These are phyloP conservation scores for Psilocybe subaeruginosa DNA, from an alignment of 768 basidiomycete genomes.

Conservation along the genomic window DNA sequence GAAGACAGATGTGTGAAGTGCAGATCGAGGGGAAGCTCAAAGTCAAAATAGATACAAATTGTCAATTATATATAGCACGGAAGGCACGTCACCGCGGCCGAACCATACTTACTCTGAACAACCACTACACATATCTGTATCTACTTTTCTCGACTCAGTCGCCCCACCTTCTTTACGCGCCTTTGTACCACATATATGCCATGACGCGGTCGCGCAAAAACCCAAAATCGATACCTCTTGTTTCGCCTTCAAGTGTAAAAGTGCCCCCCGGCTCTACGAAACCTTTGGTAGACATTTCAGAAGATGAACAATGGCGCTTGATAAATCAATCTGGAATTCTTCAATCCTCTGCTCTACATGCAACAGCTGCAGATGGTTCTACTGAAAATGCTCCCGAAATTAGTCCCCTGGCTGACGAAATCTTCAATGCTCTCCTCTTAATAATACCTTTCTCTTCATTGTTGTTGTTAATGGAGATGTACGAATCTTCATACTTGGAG, in stretches of 20 bases:
- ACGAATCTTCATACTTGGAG: conserved; percentile 29
- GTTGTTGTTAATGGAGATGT: conserved; percentile 87
- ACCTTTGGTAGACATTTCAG: conserved; percentile 54
- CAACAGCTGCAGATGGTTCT: conserved; percentile 1
- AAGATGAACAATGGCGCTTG: conserved; percentile 80
- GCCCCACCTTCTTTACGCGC: background rate
- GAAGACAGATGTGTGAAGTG: background rate
- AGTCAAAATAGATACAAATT: background rate
- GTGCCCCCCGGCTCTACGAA: conserved; percentile 17
- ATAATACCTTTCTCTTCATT: conserved; percentile 79
- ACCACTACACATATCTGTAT: background rate
- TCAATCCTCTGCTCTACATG: conserved; percentile 26
- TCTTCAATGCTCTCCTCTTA: conserved; percentile 65
- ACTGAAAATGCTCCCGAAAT: too few relatives aligned
- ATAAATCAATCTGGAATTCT: conserved; percentile 69
- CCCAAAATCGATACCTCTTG: conserved; percentile 14
- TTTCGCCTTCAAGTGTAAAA: conserved; percentile 17
- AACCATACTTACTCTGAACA: background rate
- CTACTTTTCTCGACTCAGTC: background rate
- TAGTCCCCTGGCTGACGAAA: conserved; percentile 62
- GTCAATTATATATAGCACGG: background rate
- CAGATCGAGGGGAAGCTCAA: background rate
- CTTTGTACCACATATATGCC: background rate
- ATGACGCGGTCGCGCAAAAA: conserved; percentile 33
- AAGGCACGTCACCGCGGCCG: too few relatives aligned